A percentile compares a stretch with the other conserved stretches of the same genome.
Conservation (phyloP, 2,329 filamentous ascomycete species). For the Colletotrichum ledebouriae region DNA sequence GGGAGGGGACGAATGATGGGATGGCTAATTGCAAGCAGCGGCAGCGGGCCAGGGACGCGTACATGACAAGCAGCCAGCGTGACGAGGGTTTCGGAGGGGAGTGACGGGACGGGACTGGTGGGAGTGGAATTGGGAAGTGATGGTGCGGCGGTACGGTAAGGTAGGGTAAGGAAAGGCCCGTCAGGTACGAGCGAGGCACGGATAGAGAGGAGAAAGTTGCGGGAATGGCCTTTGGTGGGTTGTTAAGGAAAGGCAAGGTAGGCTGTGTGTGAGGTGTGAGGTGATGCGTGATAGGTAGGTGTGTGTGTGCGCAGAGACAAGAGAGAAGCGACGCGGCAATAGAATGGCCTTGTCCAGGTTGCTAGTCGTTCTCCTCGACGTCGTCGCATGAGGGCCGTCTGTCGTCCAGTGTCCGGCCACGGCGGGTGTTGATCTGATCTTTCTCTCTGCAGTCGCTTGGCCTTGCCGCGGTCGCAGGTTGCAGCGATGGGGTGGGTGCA, state of each 20-base stretch:
- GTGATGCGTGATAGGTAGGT: neutral
- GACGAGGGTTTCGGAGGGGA: constrained; percentile 3
- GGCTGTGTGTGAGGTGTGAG: constrained; percentile 1
- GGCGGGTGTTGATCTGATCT: constrained; percentile 38
- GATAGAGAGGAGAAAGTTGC: constrained; percentile 23
- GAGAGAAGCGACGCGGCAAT: constrained; percentile 4
- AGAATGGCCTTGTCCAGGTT: neutral
- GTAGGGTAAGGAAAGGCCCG: neutral
- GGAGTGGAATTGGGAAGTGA: constrained; percentile 2
- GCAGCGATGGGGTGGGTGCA: constrained; percentile 4
- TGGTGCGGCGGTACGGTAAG: neutral
- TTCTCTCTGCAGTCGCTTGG: constrained; percentile 15
- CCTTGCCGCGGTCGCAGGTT: constrained; percentile 18
- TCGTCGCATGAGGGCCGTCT: neutral
- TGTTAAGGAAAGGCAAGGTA: neutral
- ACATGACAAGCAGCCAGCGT: constrained; percentile 29
- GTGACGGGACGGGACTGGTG: constrained; percentile 25
- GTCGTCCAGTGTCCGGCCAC: constrained; percentile 23
- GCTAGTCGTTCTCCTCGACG: neutral
- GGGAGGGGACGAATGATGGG: constrained; percentile 35
- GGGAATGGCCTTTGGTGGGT: constrained; percentile 17
- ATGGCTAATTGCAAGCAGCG: constrained; percentile 40
- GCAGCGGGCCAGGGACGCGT: constrained; percentile 33
- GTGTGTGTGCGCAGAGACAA: neutral
- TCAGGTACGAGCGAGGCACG: no score